A percentile compares a stretch with the other conserved stretches of the same genome.
phyloP scores from a whole-genome alignment of 768 basidiomycete species.

The Naematelia encephala region DNA sequence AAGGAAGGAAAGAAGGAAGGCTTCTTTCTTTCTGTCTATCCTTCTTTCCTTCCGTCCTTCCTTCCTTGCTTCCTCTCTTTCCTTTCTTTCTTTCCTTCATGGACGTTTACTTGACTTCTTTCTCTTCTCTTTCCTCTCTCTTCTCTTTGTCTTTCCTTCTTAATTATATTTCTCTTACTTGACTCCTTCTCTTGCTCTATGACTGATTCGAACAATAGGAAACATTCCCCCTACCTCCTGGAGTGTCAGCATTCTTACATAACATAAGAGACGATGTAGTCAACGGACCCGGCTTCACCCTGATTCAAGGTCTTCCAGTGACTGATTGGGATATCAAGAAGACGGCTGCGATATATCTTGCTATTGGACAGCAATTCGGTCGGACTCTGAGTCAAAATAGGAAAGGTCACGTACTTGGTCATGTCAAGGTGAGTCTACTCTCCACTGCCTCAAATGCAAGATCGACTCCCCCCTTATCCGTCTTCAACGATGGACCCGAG shows the following conservation, averaged over 20 bases:
- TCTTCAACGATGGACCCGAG: too few species aligned
- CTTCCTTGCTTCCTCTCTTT: too few species aligned
- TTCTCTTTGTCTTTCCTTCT: neutral
- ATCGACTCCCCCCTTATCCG: neutral
- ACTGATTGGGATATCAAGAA: slow-evolving; percentile 39
- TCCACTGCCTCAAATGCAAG: too few species aligned
- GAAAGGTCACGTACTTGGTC: slow-evolving; percentile 46
- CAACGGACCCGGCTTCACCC: slow-evolving; percentile 48
- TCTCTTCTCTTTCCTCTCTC: neutral
- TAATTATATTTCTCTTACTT: neutral
- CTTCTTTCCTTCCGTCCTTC: too few species aligned
- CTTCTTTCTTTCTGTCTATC: too few species aligned
- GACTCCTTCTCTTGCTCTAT: too few species aligned
- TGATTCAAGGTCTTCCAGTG: slow-evolving; percentile 46
- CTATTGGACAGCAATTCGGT: slow-evolving; percentile 47
- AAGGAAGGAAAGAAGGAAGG: too few species aligned
- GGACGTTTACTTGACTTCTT: too few species aligned
- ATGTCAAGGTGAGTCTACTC: slow-evolving; percentile 45
- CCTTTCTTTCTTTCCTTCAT: too few species aligned
- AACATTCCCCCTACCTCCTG: slow-evolving; percentile 39
- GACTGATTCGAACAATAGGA: slow-evolving; percentile 32
- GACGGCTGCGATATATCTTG: slow-evolving; percentile 42
- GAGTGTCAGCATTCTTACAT: slow-evolving; percentile 23
- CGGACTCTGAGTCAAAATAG: slow-evolving; percentile 41
- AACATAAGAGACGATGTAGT: slow-evolving; percentile 34